phyloP scores from a whole-genome alignment of 2,329 filamentous ascomycete species.

The Penicillium sp. region DNA sequence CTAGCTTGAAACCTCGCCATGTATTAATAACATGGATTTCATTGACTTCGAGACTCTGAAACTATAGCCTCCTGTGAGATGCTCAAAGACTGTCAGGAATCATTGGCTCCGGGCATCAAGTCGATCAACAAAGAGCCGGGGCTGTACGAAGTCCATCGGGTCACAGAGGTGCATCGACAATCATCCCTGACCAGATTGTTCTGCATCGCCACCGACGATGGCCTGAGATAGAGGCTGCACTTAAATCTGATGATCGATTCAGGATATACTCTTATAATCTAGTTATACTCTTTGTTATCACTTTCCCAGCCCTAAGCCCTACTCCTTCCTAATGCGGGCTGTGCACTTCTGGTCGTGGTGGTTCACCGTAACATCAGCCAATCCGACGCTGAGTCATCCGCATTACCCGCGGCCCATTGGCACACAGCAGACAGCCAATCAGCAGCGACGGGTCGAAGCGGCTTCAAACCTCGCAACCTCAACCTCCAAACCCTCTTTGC shows the following conservation, averaged over 20 bases:
- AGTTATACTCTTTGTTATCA: neutral
- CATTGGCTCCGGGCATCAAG: neutral
- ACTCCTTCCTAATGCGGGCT: constrained; percentile 13
- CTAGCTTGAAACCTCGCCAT: neutral
- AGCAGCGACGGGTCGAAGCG: constrained; percentile 38
- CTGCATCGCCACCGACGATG: neutral
- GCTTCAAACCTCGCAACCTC: constrained; percentile 37
- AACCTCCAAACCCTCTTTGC: constrained; percentile 30
- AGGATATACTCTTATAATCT: too few species aligned
- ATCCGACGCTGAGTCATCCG: constrained; percentile 21
- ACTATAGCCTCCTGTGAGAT: neutral
- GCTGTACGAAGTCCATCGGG: neutral
- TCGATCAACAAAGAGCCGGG: neutral
- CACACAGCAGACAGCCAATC: constrained; percentile 17
- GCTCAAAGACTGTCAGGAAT: neutral
- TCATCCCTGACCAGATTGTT: constrained; percentile 1
- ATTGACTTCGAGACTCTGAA: neutral
- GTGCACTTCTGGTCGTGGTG: constrained; percentile 9
- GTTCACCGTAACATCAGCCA: constrained; percentile 15
- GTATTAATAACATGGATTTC: neutral
- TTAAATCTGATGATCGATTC: neutral
- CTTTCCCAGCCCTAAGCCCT: constrained; percentile 24
- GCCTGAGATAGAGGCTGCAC: neutral
- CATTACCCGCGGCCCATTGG: constrained; percentile 15
- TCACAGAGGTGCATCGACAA: neutral